phyloP scores from a whole-genome alignment of 2,329 filamentous ascomycete genomes.

The Camillea tinctor region DNA sequence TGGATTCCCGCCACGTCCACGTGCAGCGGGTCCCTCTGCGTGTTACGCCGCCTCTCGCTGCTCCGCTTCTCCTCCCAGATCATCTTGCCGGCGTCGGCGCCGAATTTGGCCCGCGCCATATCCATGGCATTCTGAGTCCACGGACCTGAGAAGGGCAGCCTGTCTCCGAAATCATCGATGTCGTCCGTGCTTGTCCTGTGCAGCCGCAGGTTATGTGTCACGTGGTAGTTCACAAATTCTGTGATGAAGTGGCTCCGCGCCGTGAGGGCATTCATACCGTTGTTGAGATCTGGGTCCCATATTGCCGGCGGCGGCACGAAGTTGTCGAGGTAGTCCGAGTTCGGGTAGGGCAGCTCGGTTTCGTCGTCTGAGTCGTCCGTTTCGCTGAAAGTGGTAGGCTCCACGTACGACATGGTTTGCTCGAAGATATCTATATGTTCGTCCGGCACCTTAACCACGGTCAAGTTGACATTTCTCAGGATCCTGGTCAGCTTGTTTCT shows the following conservation, averaged over 20 bases:
- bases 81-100: not conserved
- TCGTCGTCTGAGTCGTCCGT: constrained; percentile 19
- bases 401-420: not conserved
- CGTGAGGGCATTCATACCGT: not conserved
- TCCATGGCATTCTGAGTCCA: no score
- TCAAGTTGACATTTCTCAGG: constrained; percentile 1
- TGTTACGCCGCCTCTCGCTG: constrained; percentile 8
- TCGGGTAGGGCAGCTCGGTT: constrained; percentile 3
- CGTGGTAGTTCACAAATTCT: not conserved
- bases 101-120: not conserved
- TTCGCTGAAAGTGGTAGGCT: constrained; percentile 8
- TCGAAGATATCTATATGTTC: not conserved
- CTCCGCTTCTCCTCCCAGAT: not conserved
- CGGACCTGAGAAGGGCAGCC: not conserved
- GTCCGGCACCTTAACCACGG: constrained; percentile 9
- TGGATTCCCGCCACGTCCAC: constrained; percentile 8
- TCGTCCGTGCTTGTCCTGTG: not conserved
- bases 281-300: not conserved
- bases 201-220: not conserved
- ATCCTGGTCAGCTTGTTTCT: not conserved
- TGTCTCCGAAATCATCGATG: not conserved
- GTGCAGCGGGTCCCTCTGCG: constrained; percentile 12
- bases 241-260: not conserved
- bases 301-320: not conserved
- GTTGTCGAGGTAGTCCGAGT: not conserved